Base-by-base conservation (phyloP, 2,329 filamentous ascomycete species). In the Hysterium pulicare region DNA sequence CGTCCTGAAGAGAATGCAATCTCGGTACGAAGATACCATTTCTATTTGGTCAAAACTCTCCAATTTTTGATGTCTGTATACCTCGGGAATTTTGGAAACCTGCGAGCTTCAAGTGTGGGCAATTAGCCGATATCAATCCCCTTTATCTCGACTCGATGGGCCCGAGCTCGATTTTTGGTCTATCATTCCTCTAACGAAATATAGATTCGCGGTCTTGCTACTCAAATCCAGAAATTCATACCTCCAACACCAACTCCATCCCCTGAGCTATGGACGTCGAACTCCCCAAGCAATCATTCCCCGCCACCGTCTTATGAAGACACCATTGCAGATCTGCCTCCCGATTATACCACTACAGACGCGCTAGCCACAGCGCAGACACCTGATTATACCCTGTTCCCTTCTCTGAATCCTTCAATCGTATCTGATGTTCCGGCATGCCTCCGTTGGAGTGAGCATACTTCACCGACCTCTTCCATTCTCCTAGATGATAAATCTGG, bases 281-380 rank as follows among this genome's bases (percentile, higher is more conserved):
- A 54, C 9, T 50, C 51, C 10, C 46, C 40, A 16, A 48, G 38
- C 40, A 40, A 59, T 49, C 52, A 38, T 37, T 17, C 38, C 19
- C 57, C 64, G 32, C 70, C 70, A 17, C 71, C 71, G 10, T 61
- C 66, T 13, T 74, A 74, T 56, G 58, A 70, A 45, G 69, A 74
- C 33, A 67, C 60, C 36, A 31, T 70, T 32, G 51, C 59, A 46
- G 71, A 76, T 47, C 40, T 61, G 20, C 71, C 71, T 28, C 71
- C 71, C 22, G 67, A 71, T 47, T 73, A 75, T 55, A 71, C 70
- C 35, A 51, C 49, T 44, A 69, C 66, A 39, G 66, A 70, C 49
- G 61, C 65, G 38, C 54, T 69, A 24, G 71, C 69, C 38, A 53
- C 59, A 41, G 69, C 66, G 39, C 58, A 64, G 41, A 49, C 56